These are phyloP conservation scores for Plantago ovata DNA, from an alignment of 257 asterid species.

Conservation along the genomic window DNA sequence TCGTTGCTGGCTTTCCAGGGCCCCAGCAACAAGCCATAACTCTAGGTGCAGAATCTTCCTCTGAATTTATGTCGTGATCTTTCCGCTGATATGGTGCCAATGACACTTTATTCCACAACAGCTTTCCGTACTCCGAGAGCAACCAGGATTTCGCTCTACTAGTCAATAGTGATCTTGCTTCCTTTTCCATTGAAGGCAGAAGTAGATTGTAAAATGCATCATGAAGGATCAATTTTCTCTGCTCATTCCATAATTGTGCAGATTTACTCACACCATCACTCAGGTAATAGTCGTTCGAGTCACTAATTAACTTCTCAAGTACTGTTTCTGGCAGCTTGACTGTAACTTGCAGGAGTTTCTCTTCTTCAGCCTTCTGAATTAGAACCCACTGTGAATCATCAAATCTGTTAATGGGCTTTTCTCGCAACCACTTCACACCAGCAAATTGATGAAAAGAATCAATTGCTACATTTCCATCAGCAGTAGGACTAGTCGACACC, in stretches of 20 bases:
- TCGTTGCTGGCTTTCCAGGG: conserved; percentile 95
- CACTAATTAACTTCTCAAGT: conserved; percentile 71
- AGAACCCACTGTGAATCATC: conserved; percentile 95
- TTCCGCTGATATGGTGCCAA: conserved; percentile 84
- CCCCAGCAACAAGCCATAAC: conserved; percentile 99
- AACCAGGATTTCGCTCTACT: conserved; percentile 84
- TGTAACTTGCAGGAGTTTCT: conserved; percentile 84
- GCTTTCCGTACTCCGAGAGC: conserved; percentile 72
- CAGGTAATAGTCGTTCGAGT: conserved; percentile 76
- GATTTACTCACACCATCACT: conserved; percentile 98
- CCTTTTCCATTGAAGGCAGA: conserved; percentile 91
- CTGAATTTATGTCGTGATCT: conserved; percentile 65
- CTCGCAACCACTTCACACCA: conserved; percentile 90
- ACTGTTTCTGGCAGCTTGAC: conserved; percentile 68
- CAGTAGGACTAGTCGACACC: conserved; percentile 85
- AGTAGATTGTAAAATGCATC: conserved; percentile 72
- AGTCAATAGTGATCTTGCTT: conserved; percentile 68
- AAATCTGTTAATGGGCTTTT: conserved; percentile 81
- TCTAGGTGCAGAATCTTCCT: conserved; percentile 87
- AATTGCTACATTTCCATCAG: conserved; percentile 75
- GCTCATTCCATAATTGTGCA: conserved; percentile 97
- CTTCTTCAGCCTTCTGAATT: conserved; percentile 95
- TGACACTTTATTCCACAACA: conserved; percentile 85
- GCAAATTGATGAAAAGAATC: conserved; percentile 88
- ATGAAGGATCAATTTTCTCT: conserved; percentile 79